Percentiles rank a stretch among this genome's conserved stretches.
phyloP scores from a whole-genome alignment of 164 flowering plant genomes.

The Dillenia suffruticosa region DNA sequence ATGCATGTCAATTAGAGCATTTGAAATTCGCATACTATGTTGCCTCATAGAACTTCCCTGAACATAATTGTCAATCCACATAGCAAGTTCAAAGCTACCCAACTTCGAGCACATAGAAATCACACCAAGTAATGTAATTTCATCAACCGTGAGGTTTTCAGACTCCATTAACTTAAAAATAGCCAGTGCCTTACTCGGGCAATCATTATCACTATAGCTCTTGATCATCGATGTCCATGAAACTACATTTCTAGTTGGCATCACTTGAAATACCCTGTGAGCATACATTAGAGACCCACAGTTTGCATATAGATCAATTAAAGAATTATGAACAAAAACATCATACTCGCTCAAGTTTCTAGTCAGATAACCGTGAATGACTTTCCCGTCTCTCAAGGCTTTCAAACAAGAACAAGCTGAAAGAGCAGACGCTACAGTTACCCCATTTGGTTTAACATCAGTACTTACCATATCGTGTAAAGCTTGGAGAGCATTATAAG shows the following conservation, averaged over 20 bases:
- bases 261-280: constrained; percentile 19
- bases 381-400: constrained; percentile 23
- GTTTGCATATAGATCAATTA: constrained; percentile 34
- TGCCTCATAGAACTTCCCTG: constrained; percentile 6
- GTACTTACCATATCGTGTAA: constrained; percentile 14
- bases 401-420: constrained; percentile 31
- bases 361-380: constrained; percentile 24
- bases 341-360: constrained; percentile 18
- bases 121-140: constrained; percentile 27
- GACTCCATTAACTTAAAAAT: constrained; percentile 29
- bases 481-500: constrained; percentile 17
- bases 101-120: constrained; percentile 31
- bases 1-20: constrained; percentile 43
- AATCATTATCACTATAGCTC: constrained; percentile 19
- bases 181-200: constrained; percentile 19
- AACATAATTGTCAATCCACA: constrained; percentile 22
- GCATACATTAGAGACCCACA: constrained; percentile 24
- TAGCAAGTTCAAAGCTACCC: constrained; percentile 22
- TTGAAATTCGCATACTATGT: constrained; percentile 13
- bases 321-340: constrained; percentile 28
- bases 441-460: constrained; percentile 22
- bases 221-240: constrained; percentile 39
- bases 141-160: constrained; percentile 26
- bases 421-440: constrained; percentile 24
- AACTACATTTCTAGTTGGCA: constrained; percentile 30